Base-by-base conservation (phyloP, 2,329 filamentous ascomycete genomes). In the Nothomitra cinnamomea region DNA sequence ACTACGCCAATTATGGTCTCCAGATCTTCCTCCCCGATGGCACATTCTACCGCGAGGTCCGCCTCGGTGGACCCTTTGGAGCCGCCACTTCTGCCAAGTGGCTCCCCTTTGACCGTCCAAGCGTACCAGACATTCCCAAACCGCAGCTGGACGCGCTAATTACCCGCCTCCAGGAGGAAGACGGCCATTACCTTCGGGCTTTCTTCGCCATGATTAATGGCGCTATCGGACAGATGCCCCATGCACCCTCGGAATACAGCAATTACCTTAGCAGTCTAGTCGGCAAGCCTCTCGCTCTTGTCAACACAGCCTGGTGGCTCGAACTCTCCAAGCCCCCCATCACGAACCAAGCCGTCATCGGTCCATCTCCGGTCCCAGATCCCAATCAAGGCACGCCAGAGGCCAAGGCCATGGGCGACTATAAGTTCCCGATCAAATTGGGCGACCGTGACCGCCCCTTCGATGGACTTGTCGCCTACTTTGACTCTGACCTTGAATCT, bases 1-100 rank as follows among this genome's bases (percentile, higher is more conserved):
- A 73, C 60, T 72, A 67, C 50, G 62, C 61, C 32, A 63, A 73
- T 57, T 58, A 61, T 3, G 69, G 65, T 1, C 57, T 72, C 1
- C 70, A 73, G 59, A n/a, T 73, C 2, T 72, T 72, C 58, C 55
- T 64, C 0, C 56, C 57, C 0, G 66, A 70, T 28, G 70, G 70
- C 12, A 66, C 61, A 0, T 73, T 72, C 60, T 72, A 69, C 58
- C 61, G 66, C 7, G 70, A 70, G 54, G 63, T 70, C 1, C 64
- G 68, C 4, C 22, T 69, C n/a, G 66, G 63, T 0, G 66, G 65
- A 0, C 64, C 61, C 0, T 17, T 32, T 1, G 64, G 62, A 0
- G 56, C 61, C 0, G 50, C 58, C 0, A 47, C 38, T 0, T 35
- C 54, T 1, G 57, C 58, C 0, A 62, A 63, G 24, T 71, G 69